A percentile compares a stretch with the other conserved stretches of the same genome.
Evolutionary conservation across 257 asterid species (phyloP).

Genomic region (Ilex aquifolium): DNA sequence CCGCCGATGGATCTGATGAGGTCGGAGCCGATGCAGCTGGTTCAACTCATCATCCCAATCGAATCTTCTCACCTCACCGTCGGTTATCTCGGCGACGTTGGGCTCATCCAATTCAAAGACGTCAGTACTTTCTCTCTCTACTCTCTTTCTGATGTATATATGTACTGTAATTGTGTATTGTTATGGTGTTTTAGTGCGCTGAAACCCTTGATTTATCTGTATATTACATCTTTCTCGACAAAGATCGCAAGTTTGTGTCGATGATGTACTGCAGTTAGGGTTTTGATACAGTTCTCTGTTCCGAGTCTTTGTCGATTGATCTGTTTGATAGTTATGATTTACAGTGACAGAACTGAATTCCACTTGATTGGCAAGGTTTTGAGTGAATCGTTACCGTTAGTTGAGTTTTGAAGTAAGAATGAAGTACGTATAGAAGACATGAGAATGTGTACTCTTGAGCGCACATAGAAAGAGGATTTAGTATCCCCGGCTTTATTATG

Average conservation of each 20-base stretch:
- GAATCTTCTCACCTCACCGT: slow-evolving; percentile 84
- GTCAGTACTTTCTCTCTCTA: slow-evolving; percentile 26
- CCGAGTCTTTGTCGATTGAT: neutral
- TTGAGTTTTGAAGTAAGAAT: too few relatives aligned
- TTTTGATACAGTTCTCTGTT: neutral
- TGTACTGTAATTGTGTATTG: neutral
- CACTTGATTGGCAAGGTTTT: slow-evolving; percentile 8
- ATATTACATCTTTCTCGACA: slow-evolving; percentile 3
- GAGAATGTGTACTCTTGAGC: too few relatives aligned
- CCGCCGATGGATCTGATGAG: slow-evolving; percentile 98
- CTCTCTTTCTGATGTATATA: neutral
- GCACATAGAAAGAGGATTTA: too few relatives aligned
- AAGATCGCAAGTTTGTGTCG: slow-evolving; percentile 8
- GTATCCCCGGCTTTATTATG: neutral
- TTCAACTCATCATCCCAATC: slow-evolving; percentile 86
- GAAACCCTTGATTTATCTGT: neutral
- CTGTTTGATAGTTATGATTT: too few relatives aligned
- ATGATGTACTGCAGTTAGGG: slow-evolving; percentile 19
- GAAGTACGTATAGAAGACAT: too few relatives aligned
- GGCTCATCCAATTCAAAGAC: slow-evolving; percentile 84
- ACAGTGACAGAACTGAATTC: neutral
- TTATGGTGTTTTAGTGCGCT: slow-evolving; percentile 1
- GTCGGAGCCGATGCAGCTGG: slow-evolving; percentile 93
- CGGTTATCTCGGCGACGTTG: slow-evolving; percentile 82
- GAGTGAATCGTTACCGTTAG: neutral